Base-by-base conservation (phyloP, 2,329 filamentous ascomycete genomes). In the Botrytis byssoidea region DNA sequence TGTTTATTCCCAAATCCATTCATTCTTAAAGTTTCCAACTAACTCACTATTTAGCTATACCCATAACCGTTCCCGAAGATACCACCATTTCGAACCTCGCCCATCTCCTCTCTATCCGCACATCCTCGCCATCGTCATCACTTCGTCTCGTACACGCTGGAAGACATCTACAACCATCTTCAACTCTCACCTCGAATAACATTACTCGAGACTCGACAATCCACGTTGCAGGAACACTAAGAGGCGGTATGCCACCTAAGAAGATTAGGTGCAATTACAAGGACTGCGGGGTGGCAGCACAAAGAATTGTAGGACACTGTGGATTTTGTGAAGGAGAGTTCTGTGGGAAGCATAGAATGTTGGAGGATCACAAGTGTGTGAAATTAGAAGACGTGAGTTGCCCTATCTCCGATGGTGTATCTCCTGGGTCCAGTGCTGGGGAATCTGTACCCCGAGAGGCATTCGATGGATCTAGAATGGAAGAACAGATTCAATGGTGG, bases 301-400 rank as follows among this genome's bases (percentile, higher is more conserved):
- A 98, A 83, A 92, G 93, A 77, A 98, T 99, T 80, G 93, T 98
- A 74, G 96, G 96, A 72, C 95, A 98, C 85, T 99, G 96, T 85
- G 92, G 91, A 75, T 98, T 98, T 87, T 99, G 96, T 86, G 87
- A 92, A 73, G 94, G 95, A 64, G 93, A 97, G 82, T 98, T 93
- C 86, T 99, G 96, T 85, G 93, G 93, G 79, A 97, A 94, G 86
- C 96, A 99, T 85, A 89, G 96, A 73, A 88, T 98, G 85, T 85
- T 98, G 77, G 96, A 99, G 84, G 93, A 95, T 79, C 96, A 99
- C 85, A 93, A 93, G 85, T 99, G 96, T 85, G 90, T 89, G 77
- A 94, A 94, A 59, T 86, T 99, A 73, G 96, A 98, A 86, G 93
- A 97, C 85, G 90, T 92, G 86, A 85, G 90, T 86, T 74, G 76